Percentiles rank a stretch among this genome's conserved stretches.
phyloP scores from a whole-genome alignment of 176 grass and related monocot species.

The Calamus simplicifolius region DNA sequence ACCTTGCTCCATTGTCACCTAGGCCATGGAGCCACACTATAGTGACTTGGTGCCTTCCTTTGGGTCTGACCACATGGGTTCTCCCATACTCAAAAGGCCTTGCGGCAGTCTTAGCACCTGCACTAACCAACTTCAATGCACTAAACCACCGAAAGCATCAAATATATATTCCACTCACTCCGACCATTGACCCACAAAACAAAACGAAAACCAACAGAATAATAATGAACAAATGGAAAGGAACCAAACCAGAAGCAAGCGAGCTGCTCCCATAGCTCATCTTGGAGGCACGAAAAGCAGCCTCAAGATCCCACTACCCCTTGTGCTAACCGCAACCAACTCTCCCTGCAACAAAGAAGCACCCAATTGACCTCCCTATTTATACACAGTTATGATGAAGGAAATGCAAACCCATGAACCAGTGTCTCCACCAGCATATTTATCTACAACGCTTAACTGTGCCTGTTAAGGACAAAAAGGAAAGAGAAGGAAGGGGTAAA shows the following conservation, averaged over 20 bases:
- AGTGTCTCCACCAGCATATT: too few relatives aligned
- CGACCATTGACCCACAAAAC: too few relatives aligned
- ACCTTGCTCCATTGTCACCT: constrained; percentile 96
- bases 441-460: too few relatives aligned
- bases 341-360: constrained; percentile 19
- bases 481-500: too few relatives aligned
- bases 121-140: constrained; percentile 20
- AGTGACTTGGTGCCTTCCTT: constrained; percentile 76
- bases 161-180: too few relatives aligned
- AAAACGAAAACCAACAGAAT: background rate
- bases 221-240: background rate
- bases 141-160: constrained; percentile 7
- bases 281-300: constrained; percentile 8
- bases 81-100: constrained; percentile 82
- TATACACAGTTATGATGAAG: too few relatives aligned
- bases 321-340: constrained; percentile 4
- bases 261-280: constrained; percentile 48
- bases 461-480: too few relatives aligned
- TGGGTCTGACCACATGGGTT: constrained; percentile 96
- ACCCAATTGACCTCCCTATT: constrained; percentile 2
- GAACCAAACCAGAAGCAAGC: constrained; percentile 32
- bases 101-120: constrained; percentile 50
- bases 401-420: too few relatives aligned
- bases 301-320: constrained; percentile 21
- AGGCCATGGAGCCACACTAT: constrained; percentile 96